These are phyloP conservation scores for Mycena amicta DNA, from an alignment of 768 basidiomycete genomes.

Conservation along the genomic window DNA sequence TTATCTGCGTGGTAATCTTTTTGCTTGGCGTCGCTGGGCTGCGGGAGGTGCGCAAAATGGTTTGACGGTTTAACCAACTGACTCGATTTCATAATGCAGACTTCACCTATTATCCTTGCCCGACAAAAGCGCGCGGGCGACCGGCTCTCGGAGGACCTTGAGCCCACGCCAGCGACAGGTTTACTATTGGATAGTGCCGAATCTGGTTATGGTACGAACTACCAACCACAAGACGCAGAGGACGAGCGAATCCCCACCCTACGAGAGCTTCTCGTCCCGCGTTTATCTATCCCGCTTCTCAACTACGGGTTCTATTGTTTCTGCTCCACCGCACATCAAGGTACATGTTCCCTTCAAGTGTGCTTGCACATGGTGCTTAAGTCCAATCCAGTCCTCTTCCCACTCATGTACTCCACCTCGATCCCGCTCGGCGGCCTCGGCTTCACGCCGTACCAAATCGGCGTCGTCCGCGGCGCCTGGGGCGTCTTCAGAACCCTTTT, in stretches of 20 bases:
- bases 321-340: slow-evolving; percentile 19
- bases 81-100: slow-evolving; percentile 13
- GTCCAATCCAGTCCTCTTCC: slow-evolving; percentile 23
- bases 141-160: neutral
- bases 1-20: slow-evolving; percentile 26
- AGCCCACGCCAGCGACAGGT: slow-evolving; percentile 11
- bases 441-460: slow-evolving; percentile 51
- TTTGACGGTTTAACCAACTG: neutral
- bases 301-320: slow-evolving; percentile 27
- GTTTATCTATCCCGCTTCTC: slow-evolving; percentile 18
- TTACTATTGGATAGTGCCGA: neutral
- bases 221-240: neutral
- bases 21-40: slow-evolving; percentile 25
- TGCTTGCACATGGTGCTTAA: too few relatives aligned
- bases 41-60: slow-evolving; percentile 32
- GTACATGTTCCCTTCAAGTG: slow-evolving; percentile 1
- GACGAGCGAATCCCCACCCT: slow-evolving; percentile 15
- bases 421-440: slow-evolving; percentile 55
- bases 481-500: slow-evolving; percentile 50
- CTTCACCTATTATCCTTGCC: slow-evolving; percentile 13
- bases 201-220: slow-evolving; percentile 8
- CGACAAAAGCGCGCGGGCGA: slow-evolving; percentile 1
- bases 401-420: slow-evolving; percentile 46
- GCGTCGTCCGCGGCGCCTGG: slow-evolving; percentile 48
- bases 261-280: slow-evolving; percentile 20